Evolutionary conservation across 108 stramenopile species (phyloP).

Genomic region (Nannochloropsis gaditana): DNA sequence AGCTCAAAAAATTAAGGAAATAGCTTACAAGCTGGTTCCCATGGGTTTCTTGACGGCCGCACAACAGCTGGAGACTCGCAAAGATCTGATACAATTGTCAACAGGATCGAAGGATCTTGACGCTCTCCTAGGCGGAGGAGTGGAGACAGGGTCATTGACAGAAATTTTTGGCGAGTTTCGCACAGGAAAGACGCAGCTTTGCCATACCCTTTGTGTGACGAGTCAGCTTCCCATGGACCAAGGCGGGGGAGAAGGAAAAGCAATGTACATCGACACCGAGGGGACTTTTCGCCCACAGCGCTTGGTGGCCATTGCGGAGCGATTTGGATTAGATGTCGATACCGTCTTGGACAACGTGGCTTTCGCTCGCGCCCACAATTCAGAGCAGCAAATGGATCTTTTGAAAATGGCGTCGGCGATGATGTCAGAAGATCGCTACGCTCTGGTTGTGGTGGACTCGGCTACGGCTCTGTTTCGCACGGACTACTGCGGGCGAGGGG

Average conservation of each 20-base stretch:
- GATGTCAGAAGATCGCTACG: constrained; percentile 86
- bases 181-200: constrained; percentile 98
- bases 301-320: constrained; percentile 92
- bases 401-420: constrained; percentile 94
- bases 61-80: constrained; percentile 36
- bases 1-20: constrained; percentile 80
- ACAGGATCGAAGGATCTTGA: constrained; percentile 94
- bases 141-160: constrained; percentile 95
- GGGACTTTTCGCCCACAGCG: constrained; percentile 94
- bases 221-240: constrained; percentile 93
- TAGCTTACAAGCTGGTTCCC: constrained; percentile 81
- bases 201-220: constrained; percentile 98
- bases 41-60: constrained; percentile 89
- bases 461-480: constrained; percentile 99
- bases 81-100: constrained; percentile 61
- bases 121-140: constrained; percentile 88
- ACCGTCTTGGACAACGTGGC: constrained; percentile 97
- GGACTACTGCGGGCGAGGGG: constrained; percentile 98
- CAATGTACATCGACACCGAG: constrained; percentile 99
- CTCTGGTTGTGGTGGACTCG: constrained; percentile 91
- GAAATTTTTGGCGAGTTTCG: constrained; percentile 92
- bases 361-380: constrained; percentile 97
- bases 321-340: constrained; percentile 82
- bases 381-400: constrained; percentile 96
- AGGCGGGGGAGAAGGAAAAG: constrained; percentile 98